Evolutionary conservation across 495 filamentous ascomycete genomes (phyloP).

Genomic region (Cercophora samala): DNA sequence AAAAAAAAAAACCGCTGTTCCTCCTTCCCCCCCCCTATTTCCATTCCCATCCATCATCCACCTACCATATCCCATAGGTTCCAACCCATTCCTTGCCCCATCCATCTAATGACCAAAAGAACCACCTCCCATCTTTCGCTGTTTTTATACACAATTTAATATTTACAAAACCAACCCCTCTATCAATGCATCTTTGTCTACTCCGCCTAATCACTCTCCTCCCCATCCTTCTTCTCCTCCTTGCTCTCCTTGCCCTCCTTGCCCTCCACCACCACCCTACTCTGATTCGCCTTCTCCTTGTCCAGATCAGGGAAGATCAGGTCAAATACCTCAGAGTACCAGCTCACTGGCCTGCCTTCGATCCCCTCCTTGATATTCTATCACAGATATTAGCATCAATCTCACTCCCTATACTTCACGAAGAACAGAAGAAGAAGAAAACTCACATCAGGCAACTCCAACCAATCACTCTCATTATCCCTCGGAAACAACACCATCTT

Average conservation of each 20-base stretch:
- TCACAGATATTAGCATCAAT: conserved; percentile 32
- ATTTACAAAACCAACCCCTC: not conserved
- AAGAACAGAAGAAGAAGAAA: not conserved
- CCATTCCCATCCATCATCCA: too few species aligned
- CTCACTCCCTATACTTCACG: too few species aligned
- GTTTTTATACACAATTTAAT: not conserved
- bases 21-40: too few species aligned
- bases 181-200: too few species aligned
- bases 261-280: conserved; percentile 58
- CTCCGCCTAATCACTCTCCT: conserved; percentile 33
- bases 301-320: conserved; percentile 85
- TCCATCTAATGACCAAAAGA: too few species aligned
- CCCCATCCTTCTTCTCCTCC: conserved; percentile 29
- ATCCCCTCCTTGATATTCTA: conserved; percentile 97
- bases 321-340: conserved; percentile 93
- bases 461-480: conserved; percentile 95
- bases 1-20: too few species aligned
- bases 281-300: conserved; percentile 65
- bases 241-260: conserved; percentile 36
- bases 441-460: conserved; percentile 93
- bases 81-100: too few species aligned
- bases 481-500: conserved; percentile 93
- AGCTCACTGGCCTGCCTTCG: conserved; percentile 81
- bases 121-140: not conserved
- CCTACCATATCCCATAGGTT: too few species aligned